phyloP scores from a whole-genome alignment of 2,329 filamentous ascomycete species.

The Colletotrichum tropicale region DNA sequence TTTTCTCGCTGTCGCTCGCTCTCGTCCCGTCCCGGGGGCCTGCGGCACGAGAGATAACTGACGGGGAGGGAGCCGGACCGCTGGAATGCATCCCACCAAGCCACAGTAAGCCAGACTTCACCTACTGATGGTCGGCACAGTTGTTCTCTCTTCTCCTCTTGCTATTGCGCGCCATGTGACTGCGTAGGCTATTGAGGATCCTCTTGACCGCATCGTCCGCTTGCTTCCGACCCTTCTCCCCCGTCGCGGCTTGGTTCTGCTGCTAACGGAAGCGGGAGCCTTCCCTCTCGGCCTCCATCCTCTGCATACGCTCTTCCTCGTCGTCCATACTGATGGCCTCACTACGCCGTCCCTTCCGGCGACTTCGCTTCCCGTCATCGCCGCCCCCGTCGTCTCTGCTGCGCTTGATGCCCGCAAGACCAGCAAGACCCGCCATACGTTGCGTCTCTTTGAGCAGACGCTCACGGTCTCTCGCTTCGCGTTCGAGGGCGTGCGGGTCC shows the following conservation, averaged over 20 bases:
- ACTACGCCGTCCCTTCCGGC: constrained; percentile 53
- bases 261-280: constrained; percentile 51
- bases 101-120: background rate
- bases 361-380: constrained; percentile 36
- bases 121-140: background rate
- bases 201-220: background rate
- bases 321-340: constrained; percentile 53
- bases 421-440: constrained; percentile 60
- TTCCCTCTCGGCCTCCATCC: constrained; percentile 66
- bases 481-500: constrained; percentile 73
- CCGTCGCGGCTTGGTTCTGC: background rate
- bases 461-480: constrained; percentile 69
- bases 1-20: background rate
- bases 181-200: background rate
- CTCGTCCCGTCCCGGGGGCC: background rate
- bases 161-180: background rate
- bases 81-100: background rate
- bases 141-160: background rate
- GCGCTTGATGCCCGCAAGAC: constrained; percentile 53
- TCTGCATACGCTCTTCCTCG: constrained; percentile 57
- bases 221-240: background rate
- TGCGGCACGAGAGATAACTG: background rate
- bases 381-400: constrained; percentile 47
- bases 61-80: background rate
- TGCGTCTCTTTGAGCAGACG: constrained; percentile 72